Evolutionary conservation across 176 grass and related monocot species (phyloP).

Genomic region (Aegilops umbellulata): DNA sequence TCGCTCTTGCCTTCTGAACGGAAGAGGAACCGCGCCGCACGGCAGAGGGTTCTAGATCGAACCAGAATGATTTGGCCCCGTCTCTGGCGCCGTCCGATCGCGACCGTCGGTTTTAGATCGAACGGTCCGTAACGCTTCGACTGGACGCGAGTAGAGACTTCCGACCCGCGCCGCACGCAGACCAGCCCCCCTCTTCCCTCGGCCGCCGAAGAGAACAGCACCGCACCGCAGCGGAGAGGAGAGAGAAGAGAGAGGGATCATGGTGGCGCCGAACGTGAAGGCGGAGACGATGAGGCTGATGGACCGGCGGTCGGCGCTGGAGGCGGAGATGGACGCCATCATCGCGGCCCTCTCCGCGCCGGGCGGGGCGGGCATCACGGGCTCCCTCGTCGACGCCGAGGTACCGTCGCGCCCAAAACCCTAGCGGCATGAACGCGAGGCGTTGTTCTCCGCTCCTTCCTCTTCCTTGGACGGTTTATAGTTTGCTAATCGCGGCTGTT

Average conservation of each 20-base stretch:
- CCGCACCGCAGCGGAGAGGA: not conserved
- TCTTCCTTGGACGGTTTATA: not conserved
- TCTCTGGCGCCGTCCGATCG: not conserved
- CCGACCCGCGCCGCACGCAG: not conserved
- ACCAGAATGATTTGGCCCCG: not conserved
- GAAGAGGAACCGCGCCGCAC: not conserved
- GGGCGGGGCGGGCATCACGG: constrained; percentile 60
- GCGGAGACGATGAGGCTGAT: constrained; percentile 75
- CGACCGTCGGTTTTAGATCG: not conserved
- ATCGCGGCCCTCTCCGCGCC: constrained; percentile 63
- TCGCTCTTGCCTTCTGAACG: not conserved
- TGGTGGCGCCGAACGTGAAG: constrained; percentile 92
- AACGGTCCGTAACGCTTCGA: not conserved
- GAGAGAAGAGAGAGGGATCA: constrained; percentile 31
- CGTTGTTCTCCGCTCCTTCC: not conserved
- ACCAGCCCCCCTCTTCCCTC: not conserved
- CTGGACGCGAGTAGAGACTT: not conserved
- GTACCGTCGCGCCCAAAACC: constrained; percentile 30
- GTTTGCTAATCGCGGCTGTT: constrained; percentile 11
- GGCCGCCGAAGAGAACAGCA: not conserved
- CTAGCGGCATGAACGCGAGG: not conserved
- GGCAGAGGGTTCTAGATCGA: constrained; percentile 21
- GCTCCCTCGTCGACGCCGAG: constrained; percentile 66
- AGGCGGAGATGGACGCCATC: constrained; percentile 82
- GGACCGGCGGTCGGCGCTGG: constrained; percentile 44